Percentiles rank a stretch among this genome's conserved stretches.
phyloP scores from a whole-genome alignment of 208 protist species.

The Crithidia brevicula region DNA sequence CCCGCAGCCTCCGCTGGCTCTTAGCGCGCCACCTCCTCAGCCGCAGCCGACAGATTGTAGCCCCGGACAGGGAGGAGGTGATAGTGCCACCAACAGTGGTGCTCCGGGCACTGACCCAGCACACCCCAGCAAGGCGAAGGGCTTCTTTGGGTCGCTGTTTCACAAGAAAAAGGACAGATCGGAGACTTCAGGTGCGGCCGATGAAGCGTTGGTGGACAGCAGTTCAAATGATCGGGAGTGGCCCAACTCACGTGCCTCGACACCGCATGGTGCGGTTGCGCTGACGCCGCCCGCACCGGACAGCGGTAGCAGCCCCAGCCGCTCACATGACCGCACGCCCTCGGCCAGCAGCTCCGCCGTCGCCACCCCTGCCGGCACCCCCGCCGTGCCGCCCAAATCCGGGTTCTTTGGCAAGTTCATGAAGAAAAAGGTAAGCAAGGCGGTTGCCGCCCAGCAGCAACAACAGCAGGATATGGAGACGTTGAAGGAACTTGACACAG shows the following conservation, averaged over 20 bases:
- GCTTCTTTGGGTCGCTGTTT: constrained; percentile 35
- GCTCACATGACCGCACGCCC: constrained; percentile 1
- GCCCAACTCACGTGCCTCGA: background rate
- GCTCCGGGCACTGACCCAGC: too few species aligned
- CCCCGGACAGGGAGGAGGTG: too few species aligned
- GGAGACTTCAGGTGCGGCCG: background rate
- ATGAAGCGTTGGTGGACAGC: background rate
- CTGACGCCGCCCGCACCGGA: background rate
- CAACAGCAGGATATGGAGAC: constrained; percentile 2
- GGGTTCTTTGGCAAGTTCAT: constrained; percentile 25
- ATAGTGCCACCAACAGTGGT: too few species aligned
- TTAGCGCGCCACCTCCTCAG: too few species aligned
- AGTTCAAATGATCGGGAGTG: background rate
- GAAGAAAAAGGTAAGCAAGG: constrained; percentile 37
- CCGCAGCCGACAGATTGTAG: too few species aligned
- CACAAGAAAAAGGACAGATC: constrained; percentile 27
- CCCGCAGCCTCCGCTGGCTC: too few species aligned
- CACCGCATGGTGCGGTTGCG: background rate
- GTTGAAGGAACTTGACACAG: constrained; percentile 8
- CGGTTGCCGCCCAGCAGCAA: constrained; percentile 22
- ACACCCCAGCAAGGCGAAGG: constrained; percentile 24
- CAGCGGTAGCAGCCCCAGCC: background rate
- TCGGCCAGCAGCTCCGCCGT: constrained; percentile 3
- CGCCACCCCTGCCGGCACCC: background rate
- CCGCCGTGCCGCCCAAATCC: constrained; percentile 1